Conservation (phyloP, 345 rosid species). For the Hypericum androsaemum region DNA sequence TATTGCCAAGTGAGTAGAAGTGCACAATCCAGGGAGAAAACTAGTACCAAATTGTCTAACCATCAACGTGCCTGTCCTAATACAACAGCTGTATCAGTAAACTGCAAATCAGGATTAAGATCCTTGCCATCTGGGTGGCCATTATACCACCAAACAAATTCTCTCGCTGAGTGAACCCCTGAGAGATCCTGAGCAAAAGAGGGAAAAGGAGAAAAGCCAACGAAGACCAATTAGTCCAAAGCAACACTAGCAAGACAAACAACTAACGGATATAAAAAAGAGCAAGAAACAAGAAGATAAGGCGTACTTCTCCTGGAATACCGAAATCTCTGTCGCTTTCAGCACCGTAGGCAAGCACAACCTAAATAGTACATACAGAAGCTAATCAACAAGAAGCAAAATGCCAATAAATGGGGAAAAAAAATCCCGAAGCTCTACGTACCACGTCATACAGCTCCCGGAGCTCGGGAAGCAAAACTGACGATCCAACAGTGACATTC, state of each 20-base stretch:
- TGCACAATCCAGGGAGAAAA: neutral
- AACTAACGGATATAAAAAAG: neutral
- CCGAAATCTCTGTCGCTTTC: slow-evolving; percentile 82
- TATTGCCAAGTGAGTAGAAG: no score
- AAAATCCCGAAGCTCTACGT: slow-evolving; percentile 3
- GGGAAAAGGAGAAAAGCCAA: neutral
- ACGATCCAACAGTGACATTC: slow-evolving; percentile 59
- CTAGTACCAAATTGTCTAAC: neutral
- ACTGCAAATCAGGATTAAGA: slow-evolving; percentile 60
- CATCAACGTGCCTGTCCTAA: slow-evolving; percentile 59
- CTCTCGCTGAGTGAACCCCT: slow-evolving; percentile 81
- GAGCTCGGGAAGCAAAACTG: slow-evolving; percentile 66
- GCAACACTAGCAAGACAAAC: neutral
- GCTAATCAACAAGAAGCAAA: neutral
- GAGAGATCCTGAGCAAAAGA: slow-evolving; percentile 40
- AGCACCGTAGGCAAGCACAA: slow-evolving; percentile 92
- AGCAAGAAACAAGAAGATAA: neutral
- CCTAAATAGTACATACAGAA: slow-evolving; percentile 34
- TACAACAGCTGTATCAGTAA: slow-evolving; percentile 64
- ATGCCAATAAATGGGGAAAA: neutral
- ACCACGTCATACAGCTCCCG: slow-evolving; percentile 75
- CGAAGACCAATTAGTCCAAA: neutral
- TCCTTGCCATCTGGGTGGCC: slow-evolving; percentile 74
- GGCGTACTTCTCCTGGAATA: slow-evolving; percentile 77
- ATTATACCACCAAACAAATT: slow-evolving; percentile 98